Evolutionary conservation across 495 filamentous ascomycete species (phyloP).

Genomic region (Geopyxis carbonaria): DNA sequence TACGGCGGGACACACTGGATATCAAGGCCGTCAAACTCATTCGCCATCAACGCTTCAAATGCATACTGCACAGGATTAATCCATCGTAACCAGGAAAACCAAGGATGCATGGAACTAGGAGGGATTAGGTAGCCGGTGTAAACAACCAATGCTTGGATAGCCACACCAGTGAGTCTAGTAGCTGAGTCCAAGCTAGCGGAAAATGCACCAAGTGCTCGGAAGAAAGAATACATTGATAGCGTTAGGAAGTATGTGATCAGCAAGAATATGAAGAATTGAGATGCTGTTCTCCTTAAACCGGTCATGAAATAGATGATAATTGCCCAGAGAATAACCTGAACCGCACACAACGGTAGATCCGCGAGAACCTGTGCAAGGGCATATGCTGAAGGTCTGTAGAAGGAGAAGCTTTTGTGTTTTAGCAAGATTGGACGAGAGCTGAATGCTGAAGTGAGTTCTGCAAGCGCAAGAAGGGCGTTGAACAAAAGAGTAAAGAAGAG

Average conservation of each 20-base stretch:
- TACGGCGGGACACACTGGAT: conserved; percentile 32
- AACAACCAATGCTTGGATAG: conserved; percentile 48
- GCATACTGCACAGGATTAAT: conserved; percentile 63
- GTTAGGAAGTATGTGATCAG: conserved; percentile 45
- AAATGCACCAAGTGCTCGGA: conserved; percentile 52
- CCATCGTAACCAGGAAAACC: conserved; percentile 63
- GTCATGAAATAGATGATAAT: conserved; percentile 64
- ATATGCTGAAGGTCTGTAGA: conserved; percentile 67
- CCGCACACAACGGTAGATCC: conserved; percentile 53
- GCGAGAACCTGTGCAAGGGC: conserved; percentile 60
- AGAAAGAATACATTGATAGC: conserved; percentile 64
- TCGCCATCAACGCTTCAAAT: conserved; percentile 50
- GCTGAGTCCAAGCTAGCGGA: conserved; percentile 48
- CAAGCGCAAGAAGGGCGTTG: conserved; percentile 60
- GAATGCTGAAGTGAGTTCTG: conserved; percentile 59
- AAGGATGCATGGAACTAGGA: conserved; percentile 54
- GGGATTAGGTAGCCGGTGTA: conserved; percentile 75
- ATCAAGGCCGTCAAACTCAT: conserved; percentile 45
- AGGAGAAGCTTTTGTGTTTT: conserved; percentile 72
- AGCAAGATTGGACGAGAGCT: conserved; percentile 52
- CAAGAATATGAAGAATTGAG: conserved; percentile 69
- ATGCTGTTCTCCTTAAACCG: conserved; percentile 46
- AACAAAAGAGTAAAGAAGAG: conserved; percentile 68
- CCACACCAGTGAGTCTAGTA: conserved; percentile 45
- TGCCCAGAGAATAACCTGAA: conserved; percentile 55